phyloP scores from a whole-genome alignment of 805 yeast species.

The Schwanniomyces polymorphus region DNA sequence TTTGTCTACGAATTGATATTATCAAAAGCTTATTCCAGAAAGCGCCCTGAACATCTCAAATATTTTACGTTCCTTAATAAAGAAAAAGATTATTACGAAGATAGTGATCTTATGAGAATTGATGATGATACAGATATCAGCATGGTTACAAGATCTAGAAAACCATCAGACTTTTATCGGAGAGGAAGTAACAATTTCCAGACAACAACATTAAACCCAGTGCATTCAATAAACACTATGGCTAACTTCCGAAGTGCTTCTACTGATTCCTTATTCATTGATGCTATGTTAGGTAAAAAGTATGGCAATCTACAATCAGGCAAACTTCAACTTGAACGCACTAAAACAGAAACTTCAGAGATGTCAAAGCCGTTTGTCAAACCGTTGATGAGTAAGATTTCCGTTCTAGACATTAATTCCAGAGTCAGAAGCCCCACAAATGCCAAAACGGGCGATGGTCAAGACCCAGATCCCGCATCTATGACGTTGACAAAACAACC shows the following conservation, averaged over 20 bases:
- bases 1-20: conserved; percentile 31
- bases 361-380: not conserved
- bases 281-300: conserved; percentile 28
- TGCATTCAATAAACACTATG: conserved; percentile 32
- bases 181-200: conserved; percentile 11
- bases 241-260: conserved; percentile 38
- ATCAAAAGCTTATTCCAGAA: conserved; percentile 17
- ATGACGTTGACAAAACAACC: not conserved
- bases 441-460: not conserved
- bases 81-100: conserved; percentile 28
- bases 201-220: conserved; percentile 16
- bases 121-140: conserved; percentile 27
- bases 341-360: conserved; percentile 3
- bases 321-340: conserved; percentile 5
- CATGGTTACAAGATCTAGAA: conserved; percentile 22
- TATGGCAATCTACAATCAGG: conserved; percentile 8
- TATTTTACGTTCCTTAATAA: conserved; percentile 34
- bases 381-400: not conserved
- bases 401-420: not conserved
- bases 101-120: conserved; percentile 24
- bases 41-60: conserved; percentile 19
- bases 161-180: conserved; percentile 20
- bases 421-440: not conserved
- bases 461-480: not conserved
- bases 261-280: conserved; percentile 37